Base-by-base conservation (phyloP, 2,329 filamentous ascomycete species). In the Penicillium sp. region DNA sequence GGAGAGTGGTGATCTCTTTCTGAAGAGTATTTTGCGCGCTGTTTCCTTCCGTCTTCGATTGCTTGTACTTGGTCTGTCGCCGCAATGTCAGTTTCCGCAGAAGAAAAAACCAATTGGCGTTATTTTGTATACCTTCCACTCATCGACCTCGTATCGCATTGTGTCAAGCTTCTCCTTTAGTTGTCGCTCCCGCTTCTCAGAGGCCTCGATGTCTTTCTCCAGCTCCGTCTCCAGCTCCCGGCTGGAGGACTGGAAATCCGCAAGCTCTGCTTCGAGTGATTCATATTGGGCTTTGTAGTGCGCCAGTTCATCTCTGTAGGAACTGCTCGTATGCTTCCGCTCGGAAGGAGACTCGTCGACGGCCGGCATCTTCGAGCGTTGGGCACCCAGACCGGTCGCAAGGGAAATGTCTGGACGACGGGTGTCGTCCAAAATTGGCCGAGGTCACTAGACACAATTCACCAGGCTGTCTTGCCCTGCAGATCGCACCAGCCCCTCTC, bases 221-320 rank as follows among this genome's bases (percentile, higher is more conserved):
- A 99, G 81, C 75, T 97, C 94, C 45, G 88, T 85, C 75, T 99
- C 94, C 29, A 99, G 83, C 73, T 97, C 94, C 72, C 91, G 89
- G 74, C 92, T 97, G 50, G 92, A 96, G 54, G 90, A 83, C 69
- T 96, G 90, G 72, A 99, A 99, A 68, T 99, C 94, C 58, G 89
- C 85, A 57, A 99, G 84, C 74, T 99, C 94, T 49, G 86, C 81
- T 75, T 97, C 94, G 36, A 99, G 83, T 71, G 91, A 86, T 76
- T 95, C 92, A 77, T 97, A 97, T 73, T 97, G 93, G 50, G 86
- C 77, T 80, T 99, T 99, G 84, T 97, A 99, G 83, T 94, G 97
- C 54, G 88, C 83, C 48, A 99, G 81, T 57, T 92, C 88, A 69
- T 94, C 90, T 69, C 92, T 87, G 42, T 73, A 62, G 9, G 74